Base-by-base conservation (phyloP, 2,329 filamentous ascomycete species). In the Cladosporium sp. region DNA sequence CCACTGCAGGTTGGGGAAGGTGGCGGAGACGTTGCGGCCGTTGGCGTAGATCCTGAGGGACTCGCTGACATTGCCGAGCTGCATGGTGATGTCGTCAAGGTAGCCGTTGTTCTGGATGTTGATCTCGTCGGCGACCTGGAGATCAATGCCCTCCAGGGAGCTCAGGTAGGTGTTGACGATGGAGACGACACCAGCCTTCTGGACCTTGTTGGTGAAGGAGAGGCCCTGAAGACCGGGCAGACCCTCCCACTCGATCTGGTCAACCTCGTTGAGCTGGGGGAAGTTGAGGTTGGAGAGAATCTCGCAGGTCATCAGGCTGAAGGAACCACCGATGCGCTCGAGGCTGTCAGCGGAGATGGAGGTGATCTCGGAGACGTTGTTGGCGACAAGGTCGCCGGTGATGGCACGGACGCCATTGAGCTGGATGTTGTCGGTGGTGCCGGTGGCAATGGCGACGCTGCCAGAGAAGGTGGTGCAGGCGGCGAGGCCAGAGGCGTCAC, bases 31-130 rank as follows among this genome's bases (percentile, higher is more conserved):
- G 59, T 83, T 77, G 60, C 80, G 74, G 66, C 86, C 85, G 78
- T 98, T 98, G 77, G 85, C 84, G 63, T 84, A 82, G 68, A 98
- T 83, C 65, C 80, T 83, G 49, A 96, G 75, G 43, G 77, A 71
- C 53, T 80, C 77, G 59, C 80, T 86, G 63, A 95, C 81, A 74
- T 87, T 92, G 70, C 79, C 79, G 54, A 97, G 79, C 68, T 86
- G 81, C 71, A 90, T 87, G 67, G 82, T 81, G 75, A 95, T 87
- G 56, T 77, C 77, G 67, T 80, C 82, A 63, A 98, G 79, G 68
- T 86, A 85, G 57, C 75, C 76, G 83, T 97, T 97, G 84, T 95
- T 95, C 80, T 88, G 86, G 73, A 98, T 86, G 70, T 87, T 77
- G 69, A 98, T 81, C 60, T 75, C 78, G 53, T 81, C 79, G 51